These are phyloP conservation scores for Dictyophora rubrovolvata DNA, from an alignment of 768 basidiomycete genomes.

Conservation along the genomic window DNA sequence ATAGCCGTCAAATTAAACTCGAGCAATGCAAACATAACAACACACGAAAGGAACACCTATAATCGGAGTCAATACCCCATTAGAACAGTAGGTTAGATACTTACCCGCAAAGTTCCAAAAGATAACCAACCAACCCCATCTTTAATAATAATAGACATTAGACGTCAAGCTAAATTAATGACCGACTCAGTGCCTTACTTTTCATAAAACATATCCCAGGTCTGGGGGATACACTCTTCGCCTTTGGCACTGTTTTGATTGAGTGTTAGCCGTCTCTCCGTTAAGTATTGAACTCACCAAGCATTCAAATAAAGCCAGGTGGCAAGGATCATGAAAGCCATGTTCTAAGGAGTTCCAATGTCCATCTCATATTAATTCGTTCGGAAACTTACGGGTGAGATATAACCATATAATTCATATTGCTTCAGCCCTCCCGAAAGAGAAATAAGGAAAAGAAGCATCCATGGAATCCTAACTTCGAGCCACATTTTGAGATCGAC, in stretches of 20 bases:
- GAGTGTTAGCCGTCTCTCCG: not conserved
- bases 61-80: constrained; percentile 27
- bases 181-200: constrained; percentile 41
- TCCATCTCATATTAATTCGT: not conserved
- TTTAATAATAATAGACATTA: constrained; percentile 18
- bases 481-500: constrained; percentile 99
- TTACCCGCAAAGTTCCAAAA: constrained; percentile 97
- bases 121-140: constrained; percentile 95
- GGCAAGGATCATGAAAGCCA: constrained; percentile 92
- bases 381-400: constrained; percentile 64
- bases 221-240: constrained; percentile 91
- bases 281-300: constrained; percentile 39
- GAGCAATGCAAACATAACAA: constrained; percentile 1
- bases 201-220: constrained; percentile 99
- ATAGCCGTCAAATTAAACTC: not conserved
- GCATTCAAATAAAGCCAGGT: constrained; percentile 97
- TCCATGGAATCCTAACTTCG: constrained; percentile 95
- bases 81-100: constrained; percentile 43
- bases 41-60: not conserved
- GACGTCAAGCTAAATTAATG: not conserved
- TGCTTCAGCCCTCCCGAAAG: constrained; percentile 93
- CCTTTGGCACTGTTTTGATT: constrained; percentile 58
- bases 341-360: constrained; percentile 47
- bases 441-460: constrained; percentile 86
- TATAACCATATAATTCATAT: constrained; percentile 83